Evolutionary conservation across 345 rosid genomes (phyloP).

Genomic region (Gossypium australe): DNA sequence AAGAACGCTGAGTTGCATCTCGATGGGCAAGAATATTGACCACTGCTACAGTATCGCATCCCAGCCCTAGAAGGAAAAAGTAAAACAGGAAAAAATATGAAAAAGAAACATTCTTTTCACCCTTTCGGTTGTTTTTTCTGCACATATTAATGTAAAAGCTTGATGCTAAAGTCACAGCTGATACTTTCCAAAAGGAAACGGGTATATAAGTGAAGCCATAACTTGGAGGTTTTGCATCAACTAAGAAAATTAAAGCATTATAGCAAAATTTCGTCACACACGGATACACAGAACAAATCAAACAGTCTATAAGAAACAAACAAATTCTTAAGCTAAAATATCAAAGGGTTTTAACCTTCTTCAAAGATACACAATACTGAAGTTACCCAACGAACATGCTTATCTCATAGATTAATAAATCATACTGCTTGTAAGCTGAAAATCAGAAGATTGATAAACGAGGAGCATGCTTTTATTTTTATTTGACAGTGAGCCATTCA

Average conservation of each 20-base stretch:
- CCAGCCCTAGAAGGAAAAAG: constrained; percentile 34
- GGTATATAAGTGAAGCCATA: not conserved
- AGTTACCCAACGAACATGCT: not conserved
- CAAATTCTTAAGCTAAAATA: not conserved
- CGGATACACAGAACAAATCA: not conserved
- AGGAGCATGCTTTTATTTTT: too few relatives aligned
- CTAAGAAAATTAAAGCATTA: not conserved
- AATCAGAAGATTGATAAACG: not conserved
- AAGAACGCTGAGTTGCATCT: constrained; percentile 54
- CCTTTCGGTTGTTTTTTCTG: not conserved
- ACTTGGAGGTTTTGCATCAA: not conserved
- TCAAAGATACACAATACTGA: not conserved
- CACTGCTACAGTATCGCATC: constrained; percentile 49
- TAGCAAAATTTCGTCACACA: not conserved
- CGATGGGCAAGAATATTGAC: constrained; percentile 62
- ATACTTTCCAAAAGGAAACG: not conserved
- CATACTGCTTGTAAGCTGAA: not conserved
- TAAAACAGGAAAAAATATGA: not conserved
- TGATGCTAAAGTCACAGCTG: not conserved
- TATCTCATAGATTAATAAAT: not conserved
- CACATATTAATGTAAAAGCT: not conserved
- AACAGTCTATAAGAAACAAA: not conserved
- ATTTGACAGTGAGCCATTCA: too few relatives aligned
- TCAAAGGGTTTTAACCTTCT: not conserved
- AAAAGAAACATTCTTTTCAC: not conserved